A percentile compares a stretch with the other conserved stretches of the same genome.
Evolutionary conservation across 768 basidiomycete species (phyloP).

Genomic region (Paxillus rubicundulus): DNA sequence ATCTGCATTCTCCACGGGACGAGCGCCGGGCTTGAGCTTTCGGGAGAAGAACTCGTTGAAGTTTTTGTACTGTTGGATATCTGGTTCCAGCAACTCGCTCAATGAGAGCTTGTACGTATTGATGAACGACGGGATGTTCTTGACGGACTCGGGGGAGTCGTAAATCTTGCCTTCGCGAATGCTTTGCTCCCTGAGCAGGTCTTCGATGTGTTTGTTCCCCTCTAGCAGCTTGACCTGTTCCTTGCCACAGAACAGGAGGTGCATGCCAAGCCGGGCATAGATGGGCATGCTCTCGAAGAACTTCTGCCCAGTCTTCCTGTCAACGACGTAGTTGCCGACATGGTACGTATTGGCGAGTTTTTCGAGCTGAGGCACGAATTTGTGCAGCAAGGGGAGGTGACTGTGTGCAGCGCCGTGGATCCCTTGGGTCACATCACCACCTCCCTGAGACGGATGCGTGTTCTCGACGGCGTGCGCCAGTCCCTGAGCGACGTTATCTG

Average conservation of each 20-base stretch:
- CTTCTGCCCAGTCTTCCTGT: constrained; percentile 46
- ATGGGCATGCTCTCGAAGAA: constrained; percentile 77
- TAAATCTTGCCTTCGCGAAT: constrained; percentile 55
- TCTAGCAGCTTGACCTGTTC: constrained; percentile 50
- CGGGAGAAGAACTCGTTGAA: constrained; percentile 81
- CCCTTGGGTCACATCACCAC: constrained; percentile 18
- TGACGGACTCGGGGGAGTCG: constrained; percentile 49
- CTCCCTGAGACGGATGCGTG: constrained; percentile 8
- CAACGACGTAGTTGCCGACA: constrained; percentile 56
- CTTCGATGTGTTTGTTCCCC: constrained; percentile 43
- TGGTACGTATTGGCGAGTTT: constrained; percentile 51
- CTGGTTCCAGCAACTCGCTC: constrained; percentile 61
- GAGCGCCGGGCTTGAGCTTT: constrained; percentile 54
- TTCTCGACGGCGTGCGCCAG: constrained; percentile 21
- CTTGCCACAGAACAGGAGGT: constrained; percentile 64
- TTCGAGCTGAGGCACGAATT: constrained; percentile 54
- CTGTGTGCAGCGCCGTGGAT: constrained; percentile 36
- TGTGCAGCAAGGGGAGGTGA: constrained; percentile 40
- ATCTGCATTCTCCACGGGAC: constrained; percentile 56
- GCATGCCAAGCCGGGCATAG: constrained; percentile 72
- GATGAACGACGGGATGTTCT: constrained; percentile 56
- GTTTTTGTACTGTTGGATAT: constrained; percentile 55
- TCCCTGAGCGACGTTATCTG: constrained; percentile 20
- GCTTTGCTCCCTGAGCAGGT: constrained; percentile 53
- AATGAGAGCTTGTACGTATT: constrained; percentile 51